Evolutionary conservation across 2,329 filamentous ascomycete species (phyloP), one percentile per base, ranked within the genome.

Genomic region (Paecilomyces sp.): DNA sequence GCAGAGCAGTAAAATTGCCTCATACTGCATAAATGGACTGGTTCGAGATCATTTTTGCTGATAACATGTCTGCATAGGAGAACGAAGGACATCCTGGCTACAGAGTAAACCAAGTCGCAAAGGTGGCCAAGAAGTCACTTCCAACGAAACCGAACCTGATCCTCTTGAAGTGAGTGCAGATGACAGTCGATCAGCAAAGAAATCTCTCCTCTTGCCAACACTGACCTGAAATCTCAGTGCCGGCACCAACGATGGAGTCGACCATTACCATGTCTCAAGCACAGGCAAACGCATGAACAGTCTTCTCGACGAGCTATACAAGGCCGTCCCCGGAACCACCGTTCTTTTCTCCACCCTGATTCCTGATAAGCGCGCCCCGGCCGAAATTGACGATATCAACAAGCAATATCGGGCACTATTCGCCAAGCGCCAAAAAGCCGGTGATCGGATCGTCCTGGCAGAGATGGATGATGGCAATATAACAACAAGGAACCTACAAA

Each of bases 331-430:
- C 3, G 63, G 63, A 41, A 70, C 70, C 2, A 68, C 66, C 1
- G 64, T 75, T 15, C 66, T 75, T 22, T 58, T 75, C 5, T 74
- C 72, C 3, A 75, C 73, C 0, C 62, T 75, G 1, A 60, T 74
- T 3, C 68, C 67, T 2, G 69, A 64, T 13, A 61, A 63, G 24
- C 36, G 57, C 2, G 12, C 59, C 1, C 60, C 58, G 3, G 12
- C 55, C 3, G 13, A 36, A 11, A 61, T 61, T 24, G 50, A 60
- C 15, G 52, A 56, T 0, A 66, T 68, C 56, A 73, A 65, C 59
- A 24, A 51, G 6, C 68, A 73, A 55, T 72, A 70, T 54, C 64
- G 66, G 3, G 33, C 60, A 8, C 54, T 74, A 1, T 70, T 60
- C 3, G 63, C 61, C 0, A 57, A 59, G 6, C 68, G 68, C 6